Base-by-base conservation (phyloP, 768 basidiomycete genomes). In the Boletellus ananiceps region DNA sequence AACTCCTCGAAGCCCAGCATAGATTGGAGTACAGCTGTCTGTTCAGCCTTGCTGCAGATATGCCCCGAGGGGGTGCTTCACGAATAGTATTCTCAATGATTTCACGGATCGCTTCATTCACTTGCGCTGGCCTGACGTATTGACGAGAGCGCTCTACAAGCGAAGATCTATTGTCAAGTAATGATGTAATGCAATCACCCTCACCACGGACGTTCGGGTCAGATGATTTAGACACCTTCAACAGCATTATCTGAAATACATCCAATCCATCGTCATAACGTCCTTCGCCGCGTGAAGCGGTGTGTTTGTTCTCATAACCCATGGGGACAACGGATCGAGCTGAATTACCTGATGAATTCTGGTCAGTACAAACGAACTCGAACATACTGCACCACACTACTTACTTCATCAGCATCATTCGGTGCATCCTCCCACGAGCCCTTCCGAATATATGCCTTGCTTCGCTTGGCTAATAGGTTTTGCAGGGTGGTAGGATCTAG, bases 221-320 rank as follows among this genome's bases (percentile, higher is more conserved):
- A 16, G 19, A 16, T 2, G 57, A 56, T 13, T 38, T 1, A 0
- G 31, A 29, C 27, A 56, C 38, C 31, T 43, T 50, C 8, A 34
- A 53, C 8, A 58, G 31, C 55, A 53, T 58, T 3, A 40, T n/a
- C n/a, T n/a, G n/a, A n/a, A n/a, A n/a, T n/a, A n/a, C 21, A 19
- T 41, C 47, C 12, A 57, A 34, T 8, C 47, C 56, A 16, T 36
- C 6, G 4, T 19, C 29, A 34, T 54, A 43, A 4, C 29, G 2
- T 18, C 44, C 44, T 1, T 14, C 35, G 7, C 45, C 33, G 25
- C 35, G 39, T 11, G 51, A 35, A 9, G 52, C 56, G 2, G 41
- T 48, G 18, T 49, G 43, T 34, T 32, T 19, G 19, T 3, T 19
- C n/a, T 50, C 46, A 18, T 57, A 58, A 8, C 55, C 57, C 33